Base-by-base conservation (phyloP, 1,284 basidiomycete species). In the Pseudozyma flocculosa region DNA sequence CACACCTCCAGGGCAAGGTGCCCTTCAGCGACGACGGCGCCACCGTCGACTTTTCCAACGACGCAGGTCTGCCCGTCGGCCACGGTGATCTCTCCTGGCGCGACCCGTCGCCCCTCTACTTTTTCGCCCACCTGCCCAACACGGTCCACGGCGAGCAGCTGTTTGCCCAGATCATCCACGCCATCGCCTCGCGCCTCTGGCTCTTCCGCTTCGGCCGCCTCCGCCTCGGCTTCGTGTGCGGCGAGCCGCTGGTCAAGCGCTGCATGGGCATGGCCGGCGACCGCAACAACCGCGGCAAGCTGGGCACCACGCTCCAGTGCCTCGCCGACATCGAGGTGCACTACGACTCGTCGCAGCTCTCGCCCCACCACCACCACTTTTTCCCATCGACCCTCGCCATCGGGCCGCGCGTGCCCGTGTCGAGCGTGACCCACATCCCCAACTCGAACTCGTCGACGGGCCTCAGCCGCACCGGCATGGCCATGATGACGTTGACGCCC, bases 101-200 rank as follows among this genome's bases (percentile, higher is more conserved):
- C 26, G 51, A 54, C 43, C 45, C 56, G 14, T 65, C 62, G 18
- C 70, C 72, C 0, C 19, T 77, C 4, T 43, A 75, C 37, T 74
- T 75, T 46, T 45, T 77, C 19, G 68, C 68, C 0, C 73, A 76
- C 45, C 57, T 77, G 4, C 75, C 75, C 24, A 76, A 73, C 44
- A 69, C 70, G 9, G 75, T 77, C 8, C 71, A 77, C 38, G 68
- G 72, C 13, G 75, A 77, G 41, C 75, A 76, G 50, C 64, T 77
- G 8, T 72, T 68, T 44, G 70, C 72, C 0, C 75, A 77, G 55
- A 59, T 76, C 39, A 36, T 71, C n/a, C 38, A 61, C 22, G 67
- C 67, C 17, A 70, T 73, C 21, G 64, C 69, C 0, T 67, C 39
- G 23, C 59, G 74, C 5, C 49, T 39, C 34, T 77, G 75, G 75